Evolutionary conservation across 139 green algal species (phyloP).

Genomic region (Volvox reticuliferus): DNA sequence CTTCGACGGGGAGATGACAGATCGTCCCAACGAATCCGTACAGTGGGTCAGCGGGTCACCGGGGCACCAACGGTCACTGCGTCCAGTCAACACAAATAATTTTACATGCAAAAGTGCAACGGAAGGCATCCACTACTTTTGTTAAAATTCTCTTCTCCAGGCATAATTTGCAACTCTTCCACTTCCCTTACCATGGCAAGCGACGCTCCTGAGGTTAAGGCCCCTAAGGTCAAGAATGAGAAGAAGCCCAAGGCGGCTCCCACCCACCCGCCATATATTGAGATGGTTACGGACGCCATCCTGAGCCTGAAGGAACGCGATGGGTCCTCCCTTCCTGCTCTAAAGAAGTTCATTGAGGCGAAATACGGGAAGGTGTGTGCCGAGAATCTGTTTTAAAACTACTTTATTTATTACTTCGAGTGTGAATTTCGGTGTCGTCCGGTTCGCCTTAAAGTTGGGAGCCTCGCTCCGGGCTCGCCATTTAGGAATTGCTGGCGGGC

Average conservation of each 20-base stretch:
- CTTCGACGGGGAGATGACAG: too few species aligned
- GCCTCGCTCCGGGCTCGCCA: not conserved
- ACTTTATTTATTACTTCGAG: too few species aligned
- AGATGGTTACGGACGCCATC: constrained; percentile 71
- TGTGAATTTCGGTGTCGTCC: too few species aligned
- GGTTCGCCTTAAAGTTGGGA: too few species aligned
- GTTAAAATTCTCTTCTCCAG: too few species aligned
- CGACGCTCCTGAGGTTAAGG: constrained; percentile 30
- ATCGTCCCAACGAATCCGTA: too few species aligned
- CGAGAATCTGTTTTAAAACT: too few species aligned
- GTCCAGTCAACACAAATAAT: not conserved
- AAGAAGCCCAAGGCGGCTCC: constrained; percentile 24
- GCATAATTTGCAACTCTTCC: not conserved
- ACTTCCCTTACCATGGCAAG: not conserved
- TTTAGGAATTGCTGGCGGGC: not conserved
- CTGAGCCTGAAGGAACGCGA: constrained; percentile 82
- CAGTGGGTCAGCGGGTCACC: too few species aligned
- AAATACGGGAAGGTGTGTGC: constrained; percentile 67
- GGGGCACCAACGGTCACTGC: not conserved
- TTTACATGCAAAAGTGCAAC: not conserved
- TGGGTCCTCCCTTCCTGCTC: constrained; percentile 76
- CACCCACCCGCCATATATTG: constrained; percentile 42
- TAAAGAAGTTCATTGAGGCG: constrained; percentile 83
- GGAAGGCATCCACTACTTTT: not conserved
- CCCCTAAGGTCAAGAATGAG: constrained; percentile 32